Percentiles rank a stretch among this genome's conserved stretches.
These are phyloP conservation scores for Aspergillus spinulosporus DNA, from an alignment of 2,329 filamentous ascomycete species.

Conservation along the genomic window DNA sequence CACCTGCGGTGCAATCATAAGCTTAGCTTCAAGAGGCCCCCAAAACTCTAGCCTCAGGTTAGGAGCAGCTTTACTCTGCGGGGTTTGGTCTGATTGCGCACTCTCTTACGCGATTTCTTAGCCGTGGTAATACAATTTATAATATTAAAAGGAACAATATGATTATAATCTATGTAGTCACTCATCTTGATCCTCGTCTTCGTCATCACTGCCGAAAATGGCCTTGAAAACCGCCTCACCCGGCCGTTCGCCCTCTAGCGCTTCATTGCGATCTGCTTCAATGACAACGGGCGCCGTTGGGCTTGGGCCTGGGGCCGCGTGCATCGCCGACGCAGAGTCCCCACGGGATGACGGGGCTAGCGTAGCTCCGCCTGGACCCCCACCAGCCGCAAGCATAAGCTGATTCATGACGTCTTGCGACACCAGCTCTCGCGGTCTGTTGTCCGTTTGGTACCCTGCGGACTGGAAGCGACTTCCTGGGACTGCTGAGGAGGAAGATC, in stretches of 20 bases:
- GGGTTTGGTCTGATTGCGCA: not conserved
- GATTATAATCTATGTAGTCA: not conserved
- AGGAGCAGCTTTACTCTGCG: not conserved
- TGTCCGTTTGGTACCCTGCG: conserved; percentile 33
- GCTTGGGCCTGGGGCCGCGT: conserved; percentile 6
- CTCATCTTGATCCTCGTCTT: conserved; percentile 54
- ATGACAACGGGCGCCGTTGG: conserved; percentile 45
- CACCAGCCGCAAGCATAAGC: conserved; percentile 52
- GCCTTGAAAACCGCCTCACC: conserved; percentile 84
- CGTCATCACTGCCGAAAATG: conserved; percentile 88
- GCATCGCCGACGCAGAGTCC: conserved; percentile 12
- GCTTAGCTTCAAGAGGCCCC: not conserved
- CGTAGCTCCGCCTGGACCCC: conserved; percentile 13
- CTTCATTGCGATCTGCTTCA: conserved; percentile 75
- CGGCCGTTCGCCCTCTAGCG: conserved; percentile 70
- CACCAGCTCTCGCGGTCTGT: conserved; percentile 49
- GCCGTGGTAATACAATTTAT: conserved; percentile 5
- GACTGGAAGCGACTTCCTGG: conserved; percentile 32
- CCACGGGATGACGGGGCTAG: conserved; percentile 10
- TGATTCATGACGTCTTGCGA: conserved; percentile 57
- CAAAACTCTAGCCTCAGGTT: not conserved
- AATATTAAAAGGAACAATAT: not conserved
- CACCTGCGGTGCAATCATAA: conserved; percentile 8
- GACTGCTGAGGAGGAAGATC: conserved; percentile 20
- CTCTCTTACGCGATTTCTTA: not conserved